These are phyloP conservation scores for Ceratobasidium sp. DNA, from an alignment of 1,284 basidiomycete species.

Conservation along the genomic window DNA sequence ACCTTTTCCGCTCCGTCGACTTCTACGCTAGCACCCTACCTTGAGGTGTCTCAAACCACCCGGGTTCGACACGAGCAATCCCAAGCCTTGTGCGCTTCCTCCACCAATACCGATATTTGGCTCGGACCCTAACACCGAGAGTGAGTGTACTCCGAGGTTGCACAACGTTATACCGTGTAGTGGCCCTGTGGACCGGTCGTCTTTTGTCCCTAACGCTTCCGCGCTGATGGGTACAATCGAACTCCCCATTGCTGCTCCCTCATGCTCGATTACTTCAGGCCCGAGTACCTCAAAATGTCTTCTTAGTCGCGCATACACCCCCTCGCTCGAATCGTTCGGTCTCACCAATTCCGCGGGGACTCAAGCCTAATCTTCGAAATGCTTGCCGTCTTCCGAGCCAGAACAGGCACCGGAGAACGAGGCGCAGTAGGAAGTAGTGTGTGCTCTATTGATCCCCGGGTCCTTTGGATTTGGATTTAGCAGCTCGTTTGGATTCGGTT, in stretches of 20 bases:
- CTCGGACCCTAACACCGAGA: conserved; percentile 10
- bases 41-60: conserved; percentile 8
- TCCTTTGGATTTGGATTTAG: too few relatives aligned
- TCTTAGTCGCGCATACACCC: conserved; percentile 6
- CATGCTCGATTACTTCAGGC: conserved; percentile 8
- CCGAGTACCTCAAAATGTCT: conserved; percentile 13
- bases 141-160: conserved; percentile 11
- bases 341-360: conserved; percentile 10
- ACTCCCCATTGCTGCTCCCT: conserved; percentile 2
- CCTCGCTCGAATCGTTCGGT: neutral
- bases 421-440: too few relatives aligned
- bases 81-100: neutral
- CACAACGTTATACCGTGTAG: conserved; percentile 7
- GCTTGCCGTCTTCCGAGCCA: conserved; percentile 10
- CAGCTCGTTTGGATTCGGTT: neutral
- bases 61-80: conserved; percentile 14
- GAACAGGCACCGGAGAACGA: conserved; percentile 6
- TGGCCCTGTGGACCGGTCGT: neutral
- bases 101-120: conserved; percentile 14
- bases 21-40: neutral
- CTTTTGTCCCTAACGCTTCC: too few relatives aligned
- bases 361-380: conserved; percentile 19
- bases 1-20: neutral
- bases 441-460: too few relatives aligned
- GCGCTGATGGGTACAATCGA: neutral